A percentile compares a stretch with the other conserved stretches of the same genome.
Conservation (phyloP, 169 alveolate genomes). For the Plasmodium gaboni region DNA sequence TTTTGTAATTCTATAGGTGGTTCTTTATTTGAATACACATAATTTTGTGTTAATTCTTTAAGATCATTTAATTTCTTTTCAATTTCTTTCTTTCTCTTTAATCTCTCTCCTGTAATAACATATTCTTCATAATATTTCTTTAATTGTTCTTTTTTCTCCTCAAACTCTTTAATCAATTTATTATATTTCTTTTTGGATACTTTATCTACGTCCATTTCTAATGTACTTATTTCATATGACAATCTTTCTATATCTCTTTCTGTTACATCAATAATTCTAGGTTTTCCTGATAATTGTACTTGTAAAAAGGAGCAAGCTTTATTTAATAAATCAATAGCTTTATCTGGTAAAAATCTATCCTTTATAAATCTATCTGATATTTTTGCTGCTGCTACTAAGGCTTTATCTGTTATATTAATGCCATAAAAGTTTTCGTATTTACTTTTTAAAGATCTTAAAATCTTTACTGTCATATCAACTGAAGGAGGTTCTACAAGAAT, state of each 20-base stretch:
- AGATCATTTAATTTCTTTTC: constrained; percentile 62
- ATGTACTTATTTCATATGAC: constrained; percentile 57
- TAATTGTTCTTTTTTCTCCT: constrained; percentile 48
- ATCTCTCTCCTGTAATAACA: constrained; percentile 54
- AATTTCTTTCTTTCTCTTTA: constrained; percentile 47
- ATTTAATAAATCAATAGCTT: constrained; percentile 80
- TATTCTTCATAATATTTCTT: constrained; percentile 65
- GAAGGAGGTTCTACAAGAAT: constrained; percentile 76
- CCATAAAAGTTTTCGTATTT: constrained; percentile 74
- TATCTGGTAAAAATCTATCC: constrained; percentile 78
- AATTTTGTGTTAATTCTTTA: constrained; percentile 56
- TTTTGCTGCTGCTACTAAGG: constrained; percentile 77
- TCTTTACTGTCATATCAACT: constrained; percentile 67
- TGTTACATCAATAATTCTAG: constrained; percentile 62
- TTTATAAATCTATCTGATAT: constrained; percentile 77
- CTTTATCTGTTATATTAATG: constrained; percentile 76
- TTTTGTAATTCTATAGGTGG: constrained; percentile 67
- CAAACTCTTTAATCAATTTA: constrained; percentile 57
- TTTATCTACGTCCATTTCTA: constrained; percentile 72
- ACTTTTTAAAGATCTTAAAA: constrained; percentile 76
- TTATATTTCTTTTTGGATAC: constrained; percentile 59
- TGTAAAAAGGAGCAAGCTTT: constrained; percentile 78
- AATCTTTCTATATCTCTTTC: constrained; percentile 74
- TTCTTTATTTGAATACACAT: constrained; percentile 27
- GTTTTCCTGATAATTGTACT: constrained; percentile 72